Percentiles rank a stretch among this genome's conserved stretches.
Evolutionary conservation across 1,284 basidiomycete species (phyloP).

Genomic region (Hemileia vastatrix): DNA sequence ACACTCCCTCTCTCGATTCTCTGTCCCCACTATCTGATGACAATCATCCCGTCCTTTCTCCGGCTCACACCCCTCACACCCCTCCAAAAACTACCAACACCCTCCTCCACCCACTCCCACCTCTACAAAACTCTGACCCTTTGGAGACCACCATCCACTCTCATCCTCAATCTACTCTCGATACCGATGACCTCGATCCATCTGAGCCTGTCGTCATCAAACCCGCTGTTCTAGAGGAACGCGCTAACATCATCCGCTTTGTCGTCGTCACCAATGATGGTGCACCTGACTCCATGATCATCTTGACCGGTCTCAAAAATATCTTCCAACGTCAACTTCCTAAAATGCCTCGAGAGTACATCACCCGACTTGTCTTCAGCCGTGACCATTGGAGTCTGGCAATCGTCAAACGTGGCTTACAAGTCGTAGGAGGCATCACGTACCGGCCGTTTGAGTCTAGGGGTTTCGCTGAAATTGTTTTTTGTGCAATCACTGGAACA

Average conservation of each 20-base stretch:
- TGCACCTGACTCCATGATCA: constrained; percentile 57
- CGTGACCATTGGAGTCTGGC: constrained; percentile 81
- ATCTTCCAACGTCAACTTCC: constrained; percentile 96
- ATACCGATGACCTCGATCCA: constrained; percentile 3
- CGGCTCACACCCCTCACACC: too few relatives aligned
- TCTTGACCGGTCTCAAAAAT: constrained; percentile 88
- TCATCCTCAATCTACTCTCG: background rate
- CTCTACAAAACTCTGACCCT: background rate
- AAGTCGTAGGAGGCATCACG: constrained; percentile 96
- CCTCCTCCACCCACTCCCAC: too few relatives aligned
- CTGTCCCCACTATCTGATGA: too few relatives aligned
- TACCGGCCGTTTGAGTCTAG: constrained; percentile 91
- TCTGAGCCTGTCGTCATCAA: constrained; percentile 26
- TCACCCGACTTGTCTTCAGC: constrained; percentile 89
- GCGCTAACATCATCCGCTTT: constrained; percentile 73
- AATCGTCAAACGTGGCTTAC: constrained; percentile 88
- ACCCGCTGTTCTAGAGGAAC: constrained; percentile 70
- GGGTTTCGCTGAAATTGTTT: constrained; percentile 95
- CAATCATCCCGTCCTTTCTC: too few relatives aligned
- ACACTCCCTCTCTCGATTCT: too few relatives aligned
- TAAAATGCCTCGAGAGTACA: constrained; percentile 99
- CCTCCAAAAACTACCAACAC: too few relatives aligned
- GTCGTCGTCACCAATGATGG: constrained; percentile 76
- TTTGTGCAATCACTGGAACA: constrained; percentile 91
- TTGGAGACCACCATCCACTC: background rate